A percentile compares a stretch with the other conserved stretches of the same genome.
phyloP scores from a whole-genome alignment of 192 early-diverging fungal genomes.

The Coemansia sp. region DNA sequence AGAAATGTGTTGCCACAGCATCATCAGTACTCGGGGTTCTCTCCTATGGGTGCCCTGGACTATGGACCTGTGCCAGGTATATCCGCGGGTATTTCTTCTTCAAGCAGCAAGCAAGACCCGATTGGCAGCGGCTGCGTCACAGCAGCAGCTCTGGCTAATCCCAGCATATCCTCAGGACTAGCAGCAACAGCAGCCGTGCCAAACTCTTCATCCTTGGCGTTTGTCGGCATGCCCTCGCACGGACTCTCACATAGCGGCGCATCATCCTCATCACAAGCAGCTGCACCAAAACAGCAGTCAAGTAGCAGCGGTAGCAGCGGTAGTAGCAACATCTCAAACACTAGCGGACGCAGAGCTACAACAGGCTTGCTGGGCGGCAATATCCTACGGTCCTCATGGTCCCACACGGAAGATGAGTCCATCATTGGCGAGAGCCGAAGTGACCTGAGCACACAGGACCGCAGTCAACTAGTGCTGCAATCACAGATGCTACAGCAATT shows the following conservation, averaged over 20 bases:
- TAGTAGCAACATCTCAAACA: background rate
- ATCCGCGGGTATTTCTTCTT: background rate
- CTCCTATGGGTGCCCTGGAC: background rate
- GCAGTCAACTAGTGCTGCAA: constrained; percentile 8
- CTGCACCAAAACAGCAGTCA: no score
- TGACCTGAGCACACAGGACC: constrained; percentile 30
- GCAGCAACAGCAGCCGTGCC: constrained; percentile 3
- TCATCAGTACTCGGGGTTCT: background rate
- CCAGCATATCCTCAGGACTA: background rate
- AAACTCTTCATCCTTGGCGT: background rate
- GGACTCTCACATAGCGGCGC: no score
- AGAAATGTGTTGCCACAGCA: background rate
- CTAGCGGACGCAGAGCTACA: background rate
- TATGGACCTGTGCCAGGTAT: background rate
- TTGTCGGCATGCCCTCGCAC: no score
- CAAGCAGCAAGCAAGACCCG: no score
- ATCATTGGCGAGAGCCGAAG: constrained; percentile 10
- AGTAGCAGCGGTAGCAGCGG: no score
- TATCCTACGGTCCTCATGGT: constrained; percentile 42
- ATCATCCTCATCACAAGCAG: no score
- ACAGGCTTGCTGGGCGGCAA: background rate
- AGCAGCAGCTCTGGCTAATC: background rate
- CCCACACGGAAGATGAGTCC: constrained; percentile 37
- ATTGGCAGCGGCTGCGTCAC: no score
- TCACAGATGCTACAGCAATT: constrained; percentile 33